Evolutionary conservation across 495 filamentous ascomycete genomes (phyloP), one percentile per base, ranked within the genome.

Genomic region (Glonium stellatum): DNA sequence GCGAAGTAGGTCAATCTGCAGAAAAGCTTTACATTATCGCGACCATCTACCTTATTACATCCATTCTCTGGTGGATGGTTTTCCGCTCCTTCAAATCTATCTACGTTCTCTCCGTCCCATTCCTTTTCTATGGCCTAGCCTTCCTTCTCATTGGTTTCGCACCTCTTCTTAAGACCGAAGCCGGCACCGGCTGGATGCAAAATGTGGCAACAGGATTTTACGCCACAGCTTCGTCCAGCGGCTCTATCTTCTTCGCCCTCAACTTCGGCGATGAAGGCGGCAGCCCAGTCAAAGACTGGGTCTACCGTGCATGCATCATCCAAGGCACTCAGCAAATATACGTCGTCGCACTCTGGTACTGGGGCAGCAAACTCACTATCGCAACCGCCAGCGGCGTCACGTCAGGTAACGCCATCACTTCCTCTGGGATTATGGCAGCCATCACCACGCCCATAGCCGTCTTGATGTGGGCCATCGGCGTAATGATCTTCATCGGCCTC

Each of bases 181-280:
- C 73, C 59, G 72, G 70, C 8, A 71, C 74, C 39, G 76, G 71
- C 21, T 80, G 79, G 77, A 67, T 84, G 12, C 77, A 82, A 57
- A 80, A 83, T 51, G 73, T 80, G 8, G 84, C 81, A 1, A 83
- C 83, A 1, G 83, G 75, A 15, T 63, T 85, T 42, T 88, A 88
- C 63, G 76, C 80, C 5, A 69, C 76, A 12, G 84, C 82, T 5
- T 84, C 84, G 5, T 77, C 80, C 35, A 78, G 77, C 57, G 84
- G 84, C 37, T 79, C 79, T 4, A 70, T 87, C 55, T 83, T 78
- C 70, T 87, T 87, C 69, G 79, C 83, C 5, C 75, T 87, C 51
- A 87, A 87, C 69, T 87, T 87, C 67, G 84, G 83, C 57, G 79
- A 80, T 61, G 81, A 85, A 73, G 78, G 79, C 41, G 80, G 80